A percentile compares a stretch with the other conserved stretches of the same genome.
These are phyloP conservation scores for Halocafeteria seosinensis DNA, from an alignment of 108 stramenopile species.

Conservation along the genomic window DNA sequence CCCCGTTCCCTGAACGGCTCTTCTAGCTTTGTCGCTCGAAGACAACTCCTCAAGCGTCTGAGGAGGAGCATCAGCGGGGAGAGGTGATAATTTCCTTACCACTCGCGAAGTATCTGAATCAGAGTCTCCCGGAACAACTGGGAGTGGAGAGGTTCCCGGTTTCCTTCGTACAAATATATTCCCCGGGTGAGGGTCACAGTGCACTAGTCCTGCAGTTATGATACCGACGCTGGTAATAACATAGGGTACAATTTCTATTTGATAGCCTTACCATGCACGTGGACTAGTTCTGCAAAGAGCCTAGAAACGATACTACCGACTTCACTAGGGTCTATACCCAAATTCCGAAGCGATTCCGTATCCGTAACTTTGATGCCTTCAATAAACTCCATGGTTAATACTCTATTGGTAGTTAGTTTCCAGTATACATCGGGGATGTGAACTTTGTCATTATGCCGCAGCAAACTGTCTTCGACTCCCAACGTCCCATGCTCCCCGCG, in stretches of 20 bases:
- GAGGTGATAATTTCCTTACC: no score
- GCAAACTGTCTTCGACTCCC: background rate
- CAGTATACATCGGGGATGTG: constrained; percentile 22
- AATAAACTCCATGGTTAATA: constrained; percentile 27
- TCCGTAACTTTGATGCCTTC: constrained; percentile 23
- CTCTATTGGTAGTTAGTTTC: constrained; percentile 17
- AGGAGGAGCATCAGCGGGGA: no score
- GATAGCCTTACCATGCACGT: no score
- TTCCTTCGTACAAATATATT: constrained; percentile 17
- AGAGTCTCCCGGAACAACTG: no score
- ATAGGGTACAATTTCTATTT: no score
- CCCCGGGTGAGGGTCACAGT: constrained; percentile 33
- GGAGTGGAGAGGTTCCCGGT: background rate
- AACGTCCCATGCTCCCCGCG: background rate
- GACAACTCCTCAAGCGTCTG: no score
- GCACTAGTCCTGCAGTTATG: constrained; percentile 12
- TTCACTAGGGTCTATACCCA: constrained; percentile 17
- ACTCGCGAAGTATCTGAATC: no score
- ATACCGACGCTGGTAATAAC: no score
- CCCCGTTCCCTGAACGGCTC: no score
- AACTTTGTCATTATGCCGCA: no score
- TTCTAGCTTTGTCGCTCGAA: no score
- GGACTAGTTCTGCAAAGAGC: constrained; percentile 13
- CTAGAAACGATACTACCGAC: constrained; percentile 19
- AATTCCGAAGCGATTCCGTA: background rate